Evolutionary conservation across 495 filamentous ascomycete genomes (phyloP).

Genomic region (Niebla homalea): DNA sequence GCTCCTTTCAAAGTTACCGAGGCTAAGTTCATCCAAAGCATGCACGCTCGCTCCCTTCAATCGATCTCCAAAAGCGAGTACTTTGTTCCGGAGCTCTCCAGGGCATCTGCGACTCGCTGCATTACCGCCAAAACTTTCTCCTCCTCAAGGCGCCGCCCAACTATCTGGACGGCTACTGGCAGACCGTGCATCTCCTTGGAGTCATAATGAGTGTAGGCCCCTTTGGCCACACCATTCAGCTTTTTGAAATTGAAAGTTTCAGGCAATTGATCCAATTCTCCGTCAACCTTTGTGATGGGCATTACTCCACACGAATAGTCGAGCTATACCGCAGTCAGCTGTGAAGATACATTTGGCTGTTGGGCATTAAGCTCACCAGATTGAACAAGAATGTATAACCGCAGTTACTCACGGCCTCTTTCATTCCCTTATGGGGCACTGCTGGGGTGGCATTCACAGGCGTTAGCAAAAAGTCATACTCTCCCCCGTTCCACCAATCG

Average conservation of each 20-base stretch:
- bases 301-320: conserved; percentile 81
- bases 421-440: conserved; percentile 78
- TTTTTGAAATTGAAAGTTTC: conserved; percentile 41
- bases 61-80: conserved; percentile 56
- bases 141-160: conserved; percentile 74
- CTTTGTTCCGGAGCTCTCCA: conserved; percentile 47
- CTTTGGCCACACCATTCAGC: conserved; percentile 63
- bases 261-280: conserved; percentile 50
- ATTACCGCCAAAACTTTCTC: conserved; percentile 85
- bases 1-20: no score
- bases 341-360: not conserved
- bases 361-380: conserved; percentile 33
- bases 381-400: conserved; percentile 97
- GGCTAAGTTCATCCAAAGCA: no score
- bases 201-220: conserved; percentile 84
- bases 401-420: conserved; percentile 71
- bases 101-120: conserved; percentile 58
- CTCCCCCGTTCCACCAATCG: conserved; percentile 64
- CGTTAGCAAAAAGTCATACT: conserved; percentile 64
- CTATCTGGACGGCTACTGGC: conserved; percentile 76
- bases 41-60: not conserved
- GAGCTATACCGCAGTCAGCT: conserved; percentile 30
- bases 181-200: conserved; percentile 71
- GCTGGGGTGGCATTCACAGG: conserved; percentile 87
- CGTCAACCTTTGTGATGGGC: conserved; percentile 76